A percentile compares a stretch with the other conserved stretches of the same genome.
Conservation (phyloP, 2,329 filamentous ascomycete species). For the Botryotinia calthae region DNA sequence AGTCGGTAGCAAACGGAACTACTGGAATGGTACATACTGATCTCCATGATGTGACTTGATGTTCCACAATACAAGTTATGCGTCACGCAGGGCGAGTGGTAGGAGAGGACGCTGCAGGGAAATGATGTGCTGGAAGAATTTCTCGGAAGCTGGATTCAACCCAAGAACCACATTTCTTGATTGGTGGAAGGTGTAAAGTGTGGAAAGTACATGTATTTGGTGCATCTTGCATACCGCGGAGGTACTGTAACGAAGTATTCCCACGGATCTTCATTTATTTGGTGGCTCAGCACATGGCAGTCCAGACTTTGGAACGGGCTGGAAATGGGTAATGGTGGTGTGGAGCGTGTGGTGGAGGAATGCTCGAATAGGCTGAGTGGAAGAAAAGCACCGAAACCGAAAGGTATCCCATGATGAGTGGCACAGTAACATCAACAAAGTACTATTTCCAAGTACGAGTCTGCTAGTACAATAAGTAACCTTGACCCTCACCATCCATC, state of each 20-base stretch:
- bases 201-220: slow-evolving; percentile 10
- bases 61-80: background rate
- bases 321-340: background rate
- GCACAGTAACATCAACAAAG: background rate
- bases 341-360: background rate
- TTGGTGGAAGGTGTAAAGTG: background rate
- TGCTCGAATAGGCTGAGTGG: background rate
- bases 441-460: background rate
- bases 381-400: slow-evolving; percentile 12
- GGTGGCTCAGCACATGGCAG: slow-evolving; percentile 15
- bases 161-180: background rate
- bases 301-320: background rate
- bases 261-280: background rate
- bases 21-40: background rate
- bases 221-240: slow-evolving; percentile 7
- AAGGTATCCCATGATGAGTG: background rate
- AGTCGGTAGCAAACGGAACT: slow-evolving; percentile 8
- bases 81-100: background rate
- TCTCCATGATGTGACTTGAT: slow-evolving; percentile 1
- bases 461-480: background rate
- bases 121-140: background rate
- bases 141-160: background rate
- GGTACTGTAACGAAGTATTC: background rate
- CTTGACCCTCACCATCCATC: background rate
- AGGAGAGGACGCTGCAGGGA: background rate